Evolutionary conservation across 2,329 filamentous ascomycete genomes (phyloP), one percentile per base, ranked within the genome.

Genomic region (Alternaria sp.): DNA sequence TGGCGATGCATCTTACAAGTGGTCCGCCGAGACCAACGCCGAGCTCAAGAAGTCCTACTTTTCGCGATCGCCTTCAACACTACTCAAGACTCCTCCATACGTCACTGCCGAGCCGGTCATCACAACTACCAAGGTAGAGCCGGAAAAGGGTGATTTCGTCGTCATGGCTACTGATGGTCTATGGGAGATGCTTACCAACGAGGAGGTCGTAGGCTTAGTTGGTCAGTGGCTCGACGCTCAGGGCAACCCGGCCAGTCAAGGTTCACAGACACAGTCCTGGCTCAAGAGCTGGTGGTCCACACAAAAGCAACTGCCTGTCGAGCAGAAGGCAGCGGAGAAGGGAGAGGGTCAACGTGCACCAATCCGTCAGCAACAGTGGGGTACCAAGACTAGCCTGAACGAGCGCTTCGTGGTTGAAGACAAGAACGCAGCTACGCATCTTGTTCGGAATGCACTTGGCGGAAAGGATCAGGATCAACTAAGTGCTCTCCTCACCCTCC

Each of bases 181-280:
- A 1, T 99, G 96, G 96, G 96, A 99, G 82, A 98, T 98, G 96
- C 86, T 99, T 65, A 97, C 93, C 51, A 99, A 98, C 74, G 96
- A 99, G 78, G 96, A 99, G 83, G 96, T 97, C 1, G 92, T 99
- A 55, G 96, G 96, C 1, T 88, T 99, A 3, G 96, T 99, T 5
- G 96, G 95, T 15, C 93, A 97, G 80, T 99, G 96, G 96, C 89
- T 99, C 51, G 96, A 99, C 79, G 89, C 88, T 21, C 92, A 97
- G 78, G 83, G 71, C 67, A 79, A 56, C 66, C 80, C 68, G 67
- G 78, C 64, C 55, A 75, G 74, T 79, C 71, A 75, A 45, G 79
- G 77, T 33, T 71, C 73, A 5, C 75, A 77, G 44, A 75, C 77
- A 6, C 82, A 83, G 54, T 90, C 90, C 3, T 93, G 92, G 85